These are phyloP conservation scores for Trifolium subterraneum DNA, from an alignment of 306 rosid species.

Conservation along the genomic window DNA sequence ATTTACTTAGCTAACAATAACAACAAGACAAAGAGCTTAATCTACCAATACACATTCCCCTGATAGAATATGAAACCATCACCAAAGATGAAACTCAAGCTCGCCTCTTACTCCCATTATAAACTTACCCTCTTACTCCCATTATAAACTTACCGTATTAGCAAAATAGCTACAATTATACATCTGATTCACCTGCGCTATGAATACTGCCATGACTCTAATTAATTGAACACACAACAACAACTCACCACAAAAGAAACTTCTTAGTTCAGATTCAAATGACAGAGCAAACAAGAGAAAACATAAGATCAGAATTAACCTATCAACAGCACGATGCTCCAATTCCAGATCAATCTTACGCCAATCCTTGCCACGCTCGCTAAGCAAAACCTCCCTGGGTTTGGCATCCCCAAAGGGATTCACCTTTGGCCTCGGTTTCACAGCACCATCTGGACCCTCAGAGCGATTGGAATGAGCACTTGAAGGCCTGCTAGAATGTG, in stretches of 20 bases:
- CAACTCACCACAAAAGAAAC: neutral
- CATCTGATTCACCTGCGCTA: constrained; percentile 15
- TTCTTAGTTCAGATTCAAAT: neutral
- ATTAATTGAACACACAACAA: constrained; percentile 24
- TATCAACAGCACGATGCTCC: constrained; percentile 81
- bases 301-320: constrained; percentile 48
- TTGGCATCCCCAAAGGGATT: constrained; percentile 98
- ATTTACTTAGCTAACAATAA: neutral
- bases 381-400: constrained; percentile 90
- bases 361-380: constrained; percentile 90
- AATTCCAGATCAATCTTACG: constrained; percentile 86
- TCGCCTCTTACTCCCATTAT: constrained; percentile 9
- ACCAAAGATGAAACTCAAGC: neutral
- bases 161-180: neutral
- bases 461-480: constrained; percentile 92
- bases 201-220: constrained; percentile 7
- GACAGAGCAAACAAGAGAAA: constrained; percentile 1
- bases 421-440: constrained; percentile 71
- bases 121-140: constrained; percentile 12
- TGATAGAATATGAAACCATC: constrained; percentile 13
- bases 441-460: constrained; percentile 67
- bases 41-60: neutral
- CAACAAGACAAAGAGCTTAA: neutral
- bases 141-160: neutral
- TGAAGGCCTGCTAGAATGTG: constrained; percentile 89